Percentiles rank a stretch among this genome's conserved stretches.
phyloP scores from a whole-genome alignment of 805 yeast genomes.

The Yarrowia yakushimensis region DNA sequence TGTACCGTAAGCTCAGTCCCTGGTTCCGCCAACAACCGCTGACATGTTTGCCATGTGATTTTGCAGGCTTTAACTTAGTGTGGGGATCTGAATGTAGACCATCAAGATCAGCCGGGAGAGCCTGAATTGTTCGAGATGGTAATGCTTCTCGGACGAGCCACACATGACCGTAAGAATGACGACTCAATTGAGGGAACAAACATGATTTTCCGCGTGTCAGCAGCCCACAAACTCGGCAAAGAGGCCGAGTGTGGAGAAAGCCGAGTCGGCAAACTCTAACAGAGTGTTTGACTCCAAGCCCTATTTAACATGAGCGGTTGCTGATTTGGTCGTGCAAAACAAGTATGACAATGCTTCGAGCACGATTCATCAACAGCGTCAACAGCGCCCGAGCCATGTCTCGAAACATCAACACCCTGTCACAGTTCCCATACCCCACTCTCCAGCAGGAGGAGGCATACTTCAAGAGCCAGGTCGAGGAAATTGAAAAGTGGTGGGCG shows the following conservation, averaged over 20 bases:
- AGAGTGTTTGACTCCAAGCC: neutral
- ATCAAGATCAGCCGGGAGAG: neutral
- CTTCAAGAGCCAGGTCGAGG: conserved; percentile 38
- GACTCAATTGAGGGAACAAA: neutral
- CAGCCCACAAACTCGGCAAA: neutral
- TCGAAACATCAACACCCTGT: conserved; percentile 31
- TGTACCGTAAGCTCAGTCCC: neutral
- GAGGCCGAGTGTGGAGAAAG: neutral
- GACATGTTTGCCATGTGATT: neutral
- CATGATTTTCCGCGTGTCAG: neutral
- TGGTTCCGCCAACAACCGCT: conserved; percentile 10
- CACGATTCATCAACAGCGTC: conserved; percentile 16
- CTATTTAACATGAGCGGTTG: conserved; percentile 20
- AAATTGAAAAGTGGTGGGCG: conserved; percentile 50
- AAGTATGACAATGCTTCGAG: conserved; percentile 5
- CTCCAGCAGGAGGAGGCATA: conserved; percentile 36
- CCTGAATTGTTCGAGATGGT: neutral
- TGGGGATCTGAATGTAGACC: neutral
- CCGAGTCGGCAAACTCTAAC: conserved; percentile 25
- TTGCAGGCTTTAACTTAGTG: conserved; percentile 1
- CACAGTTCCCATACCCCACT: conserved; percentile 41
- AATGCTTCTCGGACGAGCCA: neutral
- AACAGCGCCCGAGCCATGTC: conserved; percentile 16
- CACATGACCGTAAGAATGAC: neutral
- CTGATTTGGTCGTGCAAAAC: neutral